Evolutionary conservation across 371 early-diverging fungal species (phyloP), one percentile per base, ranked within the genome.

Genomic region (Mucor velutinosus): DNA sequence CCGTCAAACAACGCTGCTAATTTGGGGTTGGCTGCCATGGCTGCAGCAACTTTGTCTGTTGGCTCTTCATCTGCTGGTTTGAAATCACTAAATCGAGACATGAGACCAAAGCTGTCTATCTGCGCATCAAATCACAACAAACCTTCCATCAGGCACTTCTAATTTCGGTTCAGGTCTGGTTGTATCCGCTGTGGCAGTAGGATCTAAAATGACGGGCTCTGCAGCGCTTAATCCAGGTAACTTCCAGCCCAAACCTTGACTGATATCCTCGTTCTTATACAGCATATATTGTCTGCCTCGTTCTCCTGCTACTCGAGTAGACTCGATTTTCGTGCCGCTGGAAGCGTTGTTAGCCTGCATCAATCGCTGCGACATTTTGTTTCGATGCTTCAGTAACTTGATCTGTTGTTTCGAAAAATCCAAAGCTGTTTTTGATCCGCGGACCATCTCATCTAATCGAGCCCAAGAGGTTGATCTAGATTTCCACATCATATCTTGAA

Each of bases 331-430:
- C 21, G 66, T 19, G 0, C 58, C 63, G 25, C 79, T 74, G 65
- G 80, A 79, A 15, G 79, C 78, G 2, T 80, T 74, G 19, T 86
- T 89, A 66, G 92, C 88, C 23, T 86, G 78, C 39, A 93, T 76
- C 41, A 91, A 72, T 60, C 91, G 86, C 71, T 96, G 93, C 0
- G 94, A 97, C 73, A 97, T 84, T n/a, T 82, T 83, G 70, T 96
- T 96, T 30, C 99, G 81, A 60, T 90, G 87, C 35, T 94, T 87
- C 15, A 97, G 82, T 30, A 91, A 82, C 19, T 93, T 82, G 66
- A 99, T 95, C 73, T 99, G 99, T 47, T 92, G 82, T 60, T 91
- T 86, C 49, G 95, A 94, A 74, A 99, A 99, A 63, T 96, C 97
- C 55, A 92, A 67, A 0, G 95, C 90, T 0, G 89, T 92, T 10